These are phyloP conservation scores for Dactylorhiza incarnata DNA, from an alignment of 106 monocot genomes.

Conservation along the genomic window DNA sequence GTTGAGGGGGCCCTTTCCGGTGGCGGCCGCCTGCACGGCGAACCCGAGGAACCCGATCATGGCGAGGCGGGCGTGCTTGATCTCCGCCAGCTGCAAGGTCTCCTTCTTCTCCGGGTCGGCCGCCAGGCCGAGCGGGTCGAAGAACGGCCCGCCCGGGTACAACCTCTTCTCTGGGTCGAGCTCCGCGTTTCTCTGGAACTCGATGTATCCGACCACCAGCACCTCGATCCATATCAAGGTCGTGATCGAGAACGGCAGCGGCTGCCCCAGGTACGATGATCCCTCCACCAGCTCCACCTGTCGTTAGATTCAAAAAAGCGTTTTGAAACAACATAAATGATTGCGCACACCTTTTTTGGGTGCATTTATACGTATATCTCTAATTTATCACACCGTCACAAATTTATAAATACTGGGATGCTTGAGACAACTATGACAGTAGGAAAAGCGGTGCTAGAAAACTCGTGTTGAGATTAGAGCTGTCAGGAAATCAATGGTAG, in stretches of 20 bases:
- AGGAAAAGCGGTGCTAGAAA: too few species aligned
- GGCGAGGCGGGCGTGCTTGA: conserved; percentile 97
- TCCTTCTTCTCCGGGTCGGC: conserved; percentile 89
- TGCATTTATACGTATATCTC: too few species aligned
- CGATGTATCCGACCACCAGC: conserved; percentile 93
- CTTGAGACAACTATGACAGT: too few species aligned
- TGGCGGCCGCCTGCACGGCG: conserved; percentile 87
- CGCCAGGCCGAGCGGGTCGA: conserved; percentile 86
- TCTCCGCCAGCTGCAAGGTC: conserved; percentile 77
- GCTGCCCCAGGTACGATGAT: conserved; percentile 82
- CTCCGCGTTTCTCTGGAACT: conserved; percentile 97
- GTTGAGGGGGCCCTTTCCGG: conserved; percentile 93
- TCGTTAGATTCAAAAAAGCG: too few species aligned
- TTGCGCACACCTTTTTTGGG: too few species aligned
- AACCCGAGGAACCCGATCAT: conserved; percentile 92
- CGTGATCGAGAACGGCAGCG: conserved; percentile 82
- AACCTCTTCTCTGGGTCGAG: conserved; percentile 87
- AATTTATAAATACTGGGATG: too few species aligned
- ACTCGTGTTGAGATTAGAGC: too few species aligned
- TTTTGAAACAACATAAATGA: too few species aligned
- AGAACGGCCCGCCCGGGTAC: conserved; percentile 82
- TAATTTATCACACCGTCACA: too few species aligned
- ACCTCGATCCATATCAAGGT: conserved; percentile 90
- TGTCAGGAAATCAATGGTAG: too few species aligned
- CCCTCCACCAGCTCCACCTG: conserved; percentile 90